Conservation (phyloP, 306 rosid species). For the Astragalus glycyphyllos region DNA sequence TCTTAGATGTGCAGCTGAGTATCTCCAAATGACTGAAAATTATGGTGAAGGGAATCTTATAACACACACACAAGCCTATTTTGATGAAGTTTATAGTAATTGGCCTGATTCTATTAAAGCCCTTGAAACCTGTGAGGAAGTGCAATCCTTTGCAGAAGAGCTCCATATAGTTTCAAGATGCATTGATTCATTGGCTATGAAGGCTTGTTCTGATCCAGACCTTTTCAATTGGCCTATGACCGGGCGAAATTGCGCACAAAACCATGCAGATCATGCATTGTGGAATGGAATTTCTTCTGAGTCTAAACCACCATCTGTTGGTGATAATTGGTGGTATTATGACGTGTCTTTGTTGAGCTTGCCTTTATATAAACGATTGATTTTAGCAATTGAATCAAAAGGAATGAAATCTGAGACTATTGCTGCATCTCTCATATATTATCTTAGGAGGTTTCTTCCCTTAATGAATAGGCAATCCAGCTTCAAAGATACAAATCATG, state of each 20-base stretch:
- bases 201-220: constrained; percentile 73
- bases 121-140: constrained; percentile 74
- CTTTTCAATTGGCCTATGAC: constrained; percentile 59
- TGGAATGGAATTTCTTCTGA: constrained; percentile 70
- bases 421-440: constrained; percentile 71
- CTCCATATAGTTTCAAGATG: constrained; percentile 76
- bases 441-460: constrained; percentile 75
- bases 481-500: constrained; percentile 60
- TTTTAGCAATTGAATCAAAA: constrained; percentile 67
- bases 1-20: constrained; percentile 88
- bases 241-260: constrained; percentile 39
- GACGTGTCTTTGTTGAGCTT: constrained; percentile 81
- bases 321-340: constrained; percentile 84
- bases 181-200: constrained; percentile 81
- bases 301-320: constrained; percentile 39
- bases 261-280: constrained; percentile 42
- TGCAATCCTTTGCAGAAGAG: constrained; percentile 64
- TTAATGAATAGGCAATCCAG: constrained; percentile 76
- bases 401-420: constrained; percentile 75
- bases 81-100: constrained; percentile 58
- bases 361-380: constrained; percentile 65
- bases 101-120: constrained; percentile 77
- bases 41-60: constrained; percentile 71
- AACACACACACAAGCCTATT: constrained; percentile 60
- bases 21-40: constrained; percentile 82